Conservation (phyloP, 2,329 filamentous ascomycete genomes). For the Diaporthe vexans region DNA sequence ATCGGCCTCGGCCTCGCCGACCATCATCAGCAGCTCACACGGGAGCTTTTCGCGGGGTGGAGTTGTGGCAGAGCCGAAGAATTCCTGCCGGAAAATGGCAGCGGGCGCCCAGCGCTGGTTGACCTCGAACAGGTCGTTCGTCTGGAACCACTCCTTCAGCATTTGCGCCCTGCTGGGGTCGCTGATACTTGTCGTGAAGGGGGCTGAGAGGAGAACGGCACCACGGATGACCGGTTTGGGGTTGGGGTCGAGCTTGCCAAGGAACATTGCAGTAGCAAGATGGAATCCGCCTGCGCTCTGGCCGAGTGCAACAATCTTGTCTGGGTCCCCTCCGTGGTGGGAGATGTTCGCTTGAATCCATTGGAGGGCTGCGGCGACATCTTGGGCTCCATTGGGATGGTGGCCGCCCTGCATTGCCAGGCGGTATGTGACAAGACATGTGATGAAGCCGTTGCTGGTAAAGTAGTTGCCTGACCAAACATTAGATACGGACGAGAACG, state of each 20-base stretch:
- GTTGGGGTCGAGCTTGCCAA: conserved; percentile 39
- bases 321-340: conserved; percentile 43
- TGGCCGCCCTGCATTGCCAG: conserved; percentile 42
- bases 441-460: conserved; percentile 46
- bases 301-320: conserved; percentile 41
- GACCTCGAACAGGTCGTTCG: conserved; percentile 27
- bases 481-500: not conserved
- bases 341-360: conserved; percentile 45
- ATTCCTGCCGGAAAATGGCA: conserved; percentile 37
- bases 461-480: conserved; percentile 44
- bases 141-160: conserved; percentile 36
- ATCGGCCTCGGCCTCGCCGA: conserved; percentile 42
- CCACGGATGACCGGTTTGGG: conserved; percentile 34
- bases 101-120: conserved; percentile 33
- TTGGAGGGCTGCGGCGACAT: conserved; percentile 38
- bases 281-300: conserved; percentile 44
- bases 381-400: conserved; percentile 43
- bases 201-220: conserved; percentile 41
- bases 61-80: conserved; percentile 16
- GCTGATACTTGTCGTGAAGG: conserved; percentile 25
- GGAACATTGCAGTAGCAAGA: conserved; percentile 40
- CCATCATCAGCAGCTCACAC: conserved; percentile 39
- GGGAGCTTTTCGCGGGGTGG: conserved; percentile 10
- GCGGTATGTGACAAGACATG: conserved; percentile 46
- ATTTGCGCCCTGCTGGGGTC: conserved; percentile 1